Conservation (phyloP, 352 stramenopile genomes). For the Globisporangium polare region DNA sequence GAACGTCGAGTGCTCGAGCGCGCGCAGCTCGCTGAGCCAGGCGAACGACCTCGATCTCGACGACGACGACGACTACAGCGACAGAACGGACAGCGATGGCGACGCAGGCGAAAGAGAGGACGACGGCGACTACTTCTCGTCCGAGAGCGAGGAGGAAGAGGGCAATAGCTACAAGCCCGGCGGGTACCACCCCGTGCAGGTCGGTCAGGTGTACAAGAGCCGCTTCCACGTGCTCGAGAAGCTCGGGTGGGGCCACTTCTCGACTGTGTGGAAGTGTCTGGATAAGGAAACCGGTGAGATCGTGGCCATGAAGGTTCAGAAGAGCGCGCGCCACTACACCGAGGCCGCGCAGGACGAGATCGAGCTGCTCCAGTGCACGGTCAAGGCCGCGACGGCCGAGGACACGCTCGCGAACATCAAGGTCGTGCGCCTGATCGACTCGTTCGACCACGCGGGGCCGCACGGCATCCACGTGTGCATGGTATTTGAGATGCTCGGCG, state of each 20-base stretch:
- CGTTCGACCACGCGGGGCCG: slow-evolving; percentile 96
- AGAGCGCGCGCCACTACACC: slow-evolving; percentile 97
- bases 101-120: slow-evolving; percentile 27
- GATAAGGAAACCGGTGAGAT: slow-evolving; percentile 81
- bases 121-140: slow-evolving; percentile 88
- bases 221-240: slow-evolving; percentile 98
- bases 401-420: slow-evolving; percentile 28
- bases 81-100: slow-evolving; percentile 31
- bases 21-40: slow-evolving; percentile 22
- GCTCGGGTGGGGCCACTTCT: slow-evolving; percentile 99
- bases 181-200: slow-evolving; percentile 96
- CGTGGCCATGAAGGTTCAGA: slow-evolving; percentile 98
- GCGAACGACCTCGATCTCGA: slow-evolving; percentile 20
- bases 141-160: slow-evolving; percentile 90
- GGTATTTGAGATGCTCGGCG: slow-evolving; percentile 99
- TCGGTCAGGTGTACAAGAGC: slow-evolving; percentile 90
- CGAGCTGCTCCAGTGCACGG: slow-evolving; percentile 92
- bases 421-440: slow-evolving; percentile 85
- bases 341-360: slow-evolving; percentile 99
- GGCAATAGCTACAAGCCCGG: slow-evolving; percentile 94
- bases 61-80: slow-evolving; percentile 27
- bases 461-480: slow-evolving; percentile 98
- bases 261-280: slow-evolving; percentile 98
- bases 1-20: slow-evolving; percentile 28
- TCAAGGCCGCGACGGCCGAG: slow-evolving; percentile 39